Percentiles rank a stretch among this genome's conserved stretches.
These are phyloP conservation scores for Sporisorium scitamineum DNA, from an alignment of 1,284 basidiomycete species.

Conservation along the genomic window DNA sequence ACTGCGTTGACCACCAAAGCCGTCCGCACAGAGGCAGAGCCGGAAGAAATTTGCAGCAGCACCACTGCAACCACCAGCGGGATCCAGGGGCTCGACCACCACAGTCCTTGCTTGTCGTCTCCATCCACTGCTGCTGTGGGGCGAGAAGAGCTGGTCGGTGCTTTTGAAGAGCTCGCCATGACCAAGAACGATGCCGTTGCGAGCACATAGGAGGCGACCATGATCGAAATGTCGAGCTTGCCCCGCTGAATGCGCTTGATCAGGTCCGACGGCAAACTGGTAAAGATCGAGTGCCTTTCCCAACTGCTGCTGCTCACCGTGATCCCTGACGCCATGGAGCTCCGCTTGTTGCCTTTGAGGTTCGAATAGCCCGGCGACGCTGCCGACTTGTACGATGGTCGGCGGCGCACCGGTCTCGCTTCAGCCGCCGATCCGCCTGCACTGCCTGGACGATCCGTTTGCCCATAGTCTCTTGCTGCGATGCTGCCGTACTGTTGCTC, in stretches of 20 bases:
- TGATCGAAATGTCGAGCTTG: constrained; percentile 58
- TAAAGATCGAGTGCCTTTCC: constrained; percentile 49
- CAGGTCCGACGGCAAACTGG: constrained; percentile 38
- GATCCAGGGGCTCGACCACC: constrained; percentile 52
- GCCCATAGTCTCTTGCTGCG: constrained; percentile 29
- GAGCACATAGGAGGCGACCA: constrained; percentile 38
- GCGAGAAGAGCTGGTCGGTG: constrained; percentile 22
- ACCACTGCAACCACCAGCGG: constrained; percentile 51
- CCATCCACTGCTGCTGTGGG: neutral
- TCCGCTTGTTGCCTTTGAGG: constrained; percentile 26
- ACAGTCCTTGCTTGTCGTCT: constrained; percentile 1
- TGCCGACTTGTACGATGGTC: constrained; percentile 43
- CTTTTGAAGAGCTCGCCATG: constrained; percentile 38
- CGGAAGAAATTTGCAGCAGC: constrained; percentile 51
- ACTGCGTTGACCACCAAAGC: constrained; percentile 60
- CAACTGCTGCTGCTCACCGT: constrained; percentile 37
- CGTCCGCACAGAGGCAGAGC: constrained; percentile 55
- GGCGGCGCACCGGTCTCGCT: constrained; percentile 24
- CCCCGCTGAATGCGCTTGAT: constrained; percentile 54
- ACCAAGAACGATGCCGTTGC: constrained; percentile 38
- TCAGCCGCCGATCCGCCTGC: constrained; percentile 6
- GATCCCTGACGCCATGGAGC: constrained; percentile 25
- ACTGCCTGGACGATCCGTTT: neutral
- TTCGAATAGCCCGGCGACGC: constrained; percentile 34
- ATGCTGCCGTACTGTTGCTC: constrained; percentile 28